Percentiles rank a stretch among this genome's conserved stretches.
These are phyloP conservation scores for Pseudogymnoascus sp. DNA, from an alignment of 2,329 filamentous ascomycete genomes.

Conservation along the genomic window DNA sequence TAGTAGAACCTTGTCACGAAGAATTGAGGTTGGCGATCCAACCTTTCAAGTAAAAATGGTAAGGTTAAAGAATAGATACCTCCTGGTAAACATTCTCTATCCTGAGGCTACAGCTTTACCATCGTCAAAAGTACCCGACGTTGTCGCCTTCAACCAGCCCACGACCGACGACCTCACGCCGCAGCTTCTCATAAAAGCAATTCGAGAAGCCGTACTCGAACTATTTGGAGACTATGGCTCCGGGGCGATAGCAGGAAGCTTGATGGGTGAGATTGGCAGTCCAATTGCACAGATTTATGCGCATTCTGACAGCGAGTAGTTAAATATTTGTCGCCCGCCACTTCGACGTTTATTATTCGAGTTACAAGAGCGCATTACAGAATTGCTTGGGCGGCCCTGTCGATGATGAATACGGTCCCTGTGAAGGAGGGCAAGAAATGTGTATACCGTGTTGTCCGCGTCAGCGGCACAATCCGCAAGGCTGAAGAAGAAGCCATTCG, in stretches of 20 bases:
- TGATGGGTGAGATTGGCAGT: constrained; percentile 49
- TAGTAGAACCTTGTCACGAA: background rate
- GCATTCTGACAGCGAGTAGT: constrained; percentile 42
- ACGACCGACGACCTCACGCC: constrained; percentile 65
- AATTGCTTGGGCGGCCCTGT: constrained; percentile 82
- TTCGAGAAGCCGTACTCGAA: constrained; percentile 61
- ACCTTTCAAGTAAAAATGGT: constrained; percentile 56
- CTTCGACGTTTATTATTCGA: constrained; percentile 85
- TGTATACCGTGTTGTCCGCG: constrained; percentile 74
- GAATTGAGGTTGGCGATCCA: background rate
- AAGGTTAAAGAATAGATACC: constrained; percentile 89
- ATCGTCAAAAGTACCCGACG: constrained; percentile 40
- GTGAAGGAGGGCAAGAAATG: constrained; percentile 54
- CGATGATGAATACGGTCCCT: constrained; percentile 66
- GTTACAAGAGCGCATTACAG: constrained; percentile 76
- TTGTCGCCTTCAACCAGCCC: constrained; percentile 70
- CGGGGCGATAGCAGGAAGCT: constrained; percentile 60
- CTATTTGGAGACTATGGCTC: constrained; percentile 87
- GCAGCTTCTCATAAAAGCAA: constrained; percentile 56
- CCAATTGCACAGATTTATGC: background rate
- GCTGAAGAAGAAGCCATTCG: constrained; percentile 83
- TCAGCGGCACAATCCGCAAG: constrained; percentile 89
- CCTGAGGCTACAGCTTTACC: constrained; percentile 45
- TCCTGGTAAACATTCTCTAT: constrained; percentile 91
- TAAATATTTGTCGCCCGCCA: constrained; percentile 88